These are phyloP conservation scores for Fusarium udum DNA, from an alignment of 2,329 filamentous ascomycete species.

Conservation along the genomic window DNA sequence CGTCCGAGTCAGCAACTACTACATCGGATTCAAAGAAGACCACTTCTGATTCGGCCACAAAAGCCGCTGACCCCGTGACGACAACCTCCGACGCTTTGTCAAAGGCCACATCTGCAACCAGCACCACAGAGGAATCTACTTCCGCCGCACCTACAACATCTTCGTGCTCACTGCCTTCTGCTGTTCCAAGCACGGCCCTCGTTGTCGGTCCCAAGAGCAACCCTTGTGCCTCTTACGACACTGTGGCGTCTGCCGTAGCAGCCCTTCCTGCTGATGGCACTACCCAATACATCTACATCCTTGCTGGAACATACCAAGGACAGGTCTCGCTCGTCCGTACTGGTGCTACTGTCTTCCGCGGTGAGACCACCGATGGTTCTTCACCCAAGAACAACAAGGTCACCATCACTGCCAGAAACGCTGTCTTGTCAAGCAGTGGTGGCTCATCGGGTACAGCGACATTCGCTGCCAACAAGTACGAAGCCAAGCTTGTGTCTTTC, in stretches of 20 bases:
- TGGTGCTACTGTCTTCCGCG: slow-evolving; percentile 54
- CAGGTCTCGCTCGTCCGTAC: slow-evolving; percentile 51
- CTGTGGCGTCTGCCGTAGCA: slow-evolving; percentile 51
- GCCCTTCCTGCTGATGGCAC: slow-evolving; percentile 45
- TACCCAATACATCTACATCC: slow-evolving; percentile 54
- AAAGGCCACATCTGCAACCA: neutral
- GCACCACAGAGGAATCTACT: neutral
- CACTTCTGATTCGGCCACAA: neutral
- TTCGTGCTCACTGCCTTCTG: slow-evolving; percentile 21
- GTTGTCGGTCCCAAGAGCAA: slow-evolving; percentile 53
- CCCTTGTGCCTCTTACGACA: slow-evolving; percentile 54
- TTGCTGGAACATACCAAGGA: slow-evolving; percentile 57
- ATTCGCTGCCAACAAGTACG: slow-evolving; percentile 43
- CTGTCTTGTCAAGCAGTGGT: slow-evolving; percentile 22
- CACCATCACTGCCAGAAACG: slow-evolving; percentile 51
- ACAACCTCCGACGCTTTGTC: neutral
- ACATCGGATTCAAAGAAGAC: neutral
- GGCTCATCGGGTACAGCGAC: slow-evolving; percentile 36
- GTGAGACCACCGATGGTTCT: slow-evolving; percentile 54
- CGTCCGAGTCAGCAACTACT: neutral
- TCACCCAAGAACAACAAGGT: slow-evolving; percentile 66
- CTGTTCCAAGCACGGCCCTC: slow-evolving; percentile 44
- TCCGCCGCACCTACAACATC: slow-evolving; percentile 6
- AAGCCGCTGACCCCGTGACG: neutral
- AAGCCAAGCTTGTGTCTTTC: slow-evolving; percentile 42